These are phyloP conservation scores for Neophaeococcomyces aloes DNA, from an alignment of 2,329 filamentous ascomycete species.

Conservation along the genomic window DNA sequence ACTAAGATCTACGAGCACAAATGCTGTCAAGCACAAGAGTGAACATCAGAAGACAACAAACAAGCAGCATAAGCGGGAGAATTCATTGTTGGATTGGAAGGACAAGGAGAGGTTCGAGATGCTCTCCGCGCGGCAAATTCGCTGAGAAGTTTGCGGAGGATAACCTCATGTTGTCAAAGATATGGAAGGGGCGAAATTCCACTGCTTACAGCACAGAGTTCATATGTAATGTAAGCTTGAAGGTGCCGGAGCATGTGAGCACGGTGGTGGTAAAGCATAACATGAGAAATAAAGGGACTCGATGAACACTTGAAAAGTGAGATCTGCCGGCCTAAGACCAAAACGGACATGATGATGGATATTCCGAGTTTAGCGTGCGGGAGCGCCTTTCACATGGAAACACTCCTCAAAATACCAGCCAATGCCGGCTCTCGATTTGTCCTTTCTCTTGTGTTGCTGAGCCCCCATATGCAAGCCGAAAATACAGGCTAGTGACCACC, in stretches of 20 bases:
- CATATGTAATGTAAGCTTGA: neutral
- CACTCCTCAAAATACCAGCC: constrained; percentile 3
- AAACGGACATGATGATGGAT: constrained; percentile 1
- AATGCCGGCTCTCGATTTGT: constrained; percentile 6
- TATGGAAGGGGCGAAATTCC: no score
- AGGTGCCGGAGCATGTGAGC: neutral
- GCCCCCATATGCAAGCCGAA: constrained; percentile 5
- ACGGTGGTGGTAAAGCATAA: neutral
- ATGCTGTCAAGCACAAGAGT: no score
- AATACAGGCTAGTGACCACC: constrained; percentile 1
- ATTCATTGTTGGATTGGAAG: no score
- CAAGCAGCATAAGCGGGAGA: no score
- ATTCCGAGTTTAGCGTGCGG: constrained; percentile 7
- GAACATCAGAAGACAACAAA: no score
- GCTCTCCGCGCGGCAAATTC: no score
- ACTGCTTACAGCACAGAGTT: neutral
- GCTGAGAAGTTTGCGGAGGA: no score
- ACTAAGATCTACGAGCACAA: no score
- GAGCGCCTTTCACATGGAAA: neutral
- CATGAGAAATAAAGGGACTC: neutral
- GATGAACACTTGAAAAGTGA: neutral
- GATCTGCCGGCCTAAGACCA: constrained; percentile 1
- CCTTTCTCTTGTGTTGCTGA: constrained; percentile 5
- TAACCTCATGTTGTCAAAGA: no score
- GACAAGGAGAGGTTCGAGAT: no score